Base-by-base conservation (phyloP, 805 yeast genomes). In the Spathaspora sp. region DNA sequence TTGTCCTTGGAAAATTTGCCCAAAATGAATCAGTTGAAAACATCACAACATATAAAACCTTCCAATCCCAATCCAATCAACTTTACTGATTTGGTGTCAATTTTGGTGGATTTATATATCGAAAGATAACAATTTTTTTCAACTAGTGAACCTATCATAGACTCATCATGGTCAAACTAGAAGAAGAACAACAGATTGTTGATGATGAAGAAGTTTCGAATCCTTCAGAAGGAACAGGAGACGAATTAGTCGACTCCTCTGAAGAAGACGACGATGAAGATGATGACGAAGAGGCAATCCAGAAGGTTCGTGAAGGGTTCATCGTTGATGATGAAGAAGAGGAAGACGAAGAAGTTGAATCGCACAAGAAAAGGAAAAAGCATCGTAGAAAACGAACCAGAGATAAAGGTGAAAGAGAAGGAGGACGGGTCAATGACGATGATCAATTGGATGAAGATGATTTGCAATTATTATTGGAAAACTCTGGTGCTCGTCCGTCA, bases 361-460 rank as follows among this genome's bases (percentile, higher is more conserved):
- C 63, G 49, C 58, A 66, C 54, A 63, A 65, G 60, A 70, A 71
- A 57, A 65, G 66, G 50, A 40, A 42, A 12, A 54, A 56, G 39
- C 59, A 69, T 66, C 40, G 40, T 35, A 69, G 73, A 66, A 70
- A 73, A 68, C 66, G 76, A 63, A 65, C 73, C 63, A 66, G 76
- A 67, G 57, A 58, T 43, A 50, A 50, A 20, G 40, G 40, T 16
- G 61, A 54, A 35, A 55, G 49, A 38, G 12, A 54, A 19, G 16
- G 17, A 35, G 18, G 40, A n/a, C 40, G 40, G 11, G 55, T 58
- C 29, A 55, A 56, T 23, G 76, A 75, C 8, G 87, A 80, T 56
- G 91, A 84, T 57, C 87, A 83, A 48, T 77, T 94, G 49, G 97
- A 94, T 63, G 97, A 93, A 67, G 99, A 94, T 70, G 99, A 94